Evolutionary conservation across 495 filamentous ascomycete species (phyloP).

Genomic region (Friedmanniomyces endolithicus): DNA sequence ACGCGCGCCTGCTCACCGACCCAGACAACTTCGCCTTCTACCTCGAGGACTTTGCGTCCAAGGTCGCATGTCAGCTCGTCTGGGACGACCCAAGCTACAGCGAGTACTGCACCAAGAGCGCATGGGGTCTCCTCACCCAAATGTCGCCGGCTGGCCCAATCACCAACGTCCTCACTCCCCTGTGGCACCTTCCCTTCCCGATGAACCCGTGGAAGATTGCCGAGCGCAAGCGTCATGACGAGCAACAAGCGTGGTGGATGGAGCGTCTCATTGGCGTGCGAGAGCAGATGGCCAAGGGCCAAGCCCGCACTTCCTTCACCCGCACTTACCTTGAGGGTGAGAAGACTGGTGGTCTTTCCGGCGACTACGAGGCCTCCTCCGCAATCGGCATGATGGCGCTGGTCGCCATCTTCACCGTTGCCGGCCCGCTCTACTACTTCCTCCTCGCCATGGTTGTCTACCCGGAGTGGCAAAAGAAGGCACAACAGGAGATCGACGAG

Average conservation of each 20-base stretch:
- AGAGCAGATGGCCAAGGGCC: constrained; percentile 19
- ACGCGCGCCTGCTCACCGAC: constrained; percentile 24
- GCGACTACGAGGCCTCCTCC: constrained; percentile 17
- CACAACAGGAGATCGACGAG: constrained; percentile 17
- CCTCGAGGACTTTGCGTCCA: constrained; percentile 29
- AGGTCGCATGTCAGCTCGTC: constrained; percentile 26
- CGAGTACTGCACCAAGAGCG: constrained; percentile 26
- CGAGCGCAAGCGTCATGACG: constrained; percentile 27
- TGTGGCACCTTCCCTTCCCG: constrained; percentile 26
- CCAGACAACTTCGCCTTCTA: constrained; percentile 30
- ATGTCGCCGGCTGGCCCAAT: constrained; percentile 33
- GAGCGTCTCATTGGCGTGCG: constrained; percentile 14
- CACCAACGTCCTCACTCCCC: constrained; percentile 29
- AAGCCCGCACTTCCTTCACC: constrained; percentile 23
- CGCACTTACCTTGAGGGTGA: constrained; percentile 16
- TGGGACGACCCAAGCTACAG: constrained; percentile 29
- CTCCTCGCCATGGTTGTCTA: constrained; percentile 19
- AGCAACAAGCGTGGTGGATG: constrained; percentile 29
- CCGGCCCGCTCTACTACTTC: constrained; percentile 15
- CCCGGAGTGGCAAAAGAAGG: constrained; percentile 17
- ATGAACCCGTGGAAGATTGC: constrained; percentile 30
- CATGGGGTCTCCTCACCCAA: constrained; percentile 30
- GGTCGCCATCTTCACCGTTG: constrained; percentile 21
- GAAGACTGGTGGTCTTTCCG: constrained; percentile 15
- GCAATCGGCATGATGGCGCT: constrained; percentile 22